These are phyloP conservation scores for Mortierella sp. DNA, from an alignment of 371 early-diverging fungal species.

Conservation along the genomic window DNA sequence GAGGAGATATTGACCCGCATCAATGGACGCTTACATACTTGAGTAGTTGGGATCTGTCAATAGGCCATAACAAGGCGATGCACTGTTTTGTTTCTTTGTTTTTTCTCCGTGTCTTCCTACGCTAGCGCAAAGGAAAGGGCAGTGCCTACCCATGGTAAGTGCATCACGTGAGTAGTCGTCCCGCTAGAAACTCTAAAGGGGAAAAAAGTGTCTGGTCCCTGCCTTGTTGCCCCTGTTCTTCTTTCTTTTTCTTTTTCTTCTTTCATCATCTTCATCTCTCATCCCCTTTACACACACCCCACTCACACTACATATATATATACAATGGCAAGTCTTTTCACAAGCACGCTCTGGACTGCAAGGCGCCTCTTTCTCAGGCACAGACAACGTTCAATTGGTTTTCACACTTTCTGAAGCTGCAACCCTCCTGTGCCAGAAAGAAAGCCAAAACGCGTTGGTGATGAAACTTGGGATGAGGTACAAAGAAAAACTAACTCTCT, in stretches of 20 bases:
- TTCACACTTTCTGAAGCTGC: too few relatives aligned
- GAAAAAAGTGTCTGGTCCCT: background rate
- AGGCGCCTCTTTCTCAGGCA: background rate
- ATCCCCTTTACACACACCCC: background rate
- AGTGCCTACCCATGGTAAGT: too few relatives aligned
- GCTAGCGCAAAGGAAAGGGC: too few relatives aligned
- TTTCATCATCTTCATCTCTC: conserved; percentile 3
- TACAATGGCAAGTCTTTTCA: background rate
- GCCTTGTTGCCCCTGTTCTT: background rate
- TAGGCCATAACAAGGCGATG: too few relatives aligned
- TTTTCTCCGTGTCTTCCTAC: too few relatives aligned
- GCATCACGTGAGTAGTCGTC: background rate
- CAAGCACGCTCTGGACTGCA: too few relatives aligned
- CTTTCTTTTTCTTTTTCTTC: background rate
- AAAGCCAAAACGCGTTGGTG: background rate
- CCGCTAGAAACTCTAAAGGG: background rate
- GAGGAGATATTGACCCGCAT: too few relatives aligned
- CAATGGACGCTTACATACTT: too few relatives aligned
- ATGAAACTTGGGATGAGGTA: background rate
- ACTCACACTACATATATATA: background rate
- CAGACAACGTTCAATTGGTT: too few relatives aligned
- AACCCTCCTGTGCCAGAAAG: too few relatives aligned
- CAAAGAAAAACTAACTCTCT: background rate
- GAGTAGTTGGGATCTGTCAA: too few relatives aligned
- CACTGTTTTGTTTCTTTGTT: too few relatives aligned